Base-by-base conservation (phyloP, 345 rosid species). In the Durio zibethinus region DNA sequence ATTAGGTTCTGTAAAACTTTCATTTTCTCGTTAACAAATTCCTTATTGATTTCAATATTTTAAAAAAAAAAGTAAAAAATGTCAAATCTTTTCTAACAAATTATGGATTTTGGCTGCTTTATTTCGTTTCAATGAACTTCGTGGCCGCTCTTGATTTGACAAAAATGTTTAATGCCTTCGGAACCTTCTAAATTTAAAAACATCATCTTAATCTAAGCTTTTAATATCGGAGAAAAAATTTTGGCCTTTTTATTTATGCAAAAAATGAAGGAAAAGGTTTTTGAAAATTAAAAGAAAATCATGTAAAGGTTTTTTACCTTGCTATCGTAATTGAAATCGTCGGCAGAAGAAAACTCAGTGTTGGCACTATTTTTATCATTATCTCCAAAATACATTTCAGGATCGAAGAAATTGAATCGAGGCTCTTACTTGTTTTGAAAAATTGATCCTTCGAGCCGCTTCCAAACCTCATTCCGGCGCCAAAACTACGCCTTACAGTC, bases 51-150 rank as follows among this genome's bases (percentile, higher is more conserved):
- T 20, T 4, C 53, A 27, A 53, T 40, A 9, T 35, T 8, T 36
- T 36, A n/a, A 0, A n/a, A 21, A 54, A 10, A n/a, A 10, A n/a
- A 16, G 29, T 7, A n/a, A 60, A 7, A 7, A 10, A 56, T 12
- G n/a, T 4, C 62, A 38, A 84, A 91, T 94, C 94, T 91, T 91
- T 72, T 91, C 97, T 27, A 92, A 91, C 87, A 90, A 71, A 74
- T 90, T 91, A 84, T 91, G 97, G 47, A 91, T 85, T 60, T 91
- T 90, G 23, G 97, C 89, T 54, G 90, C 93, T 74, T 88, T 88
- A 86, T 83, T 88, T 64, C 94, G 74, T 85, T 90, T 91, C 33
- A 86, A 86, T 15, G 92, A 87, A 65, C 72, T 76, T 80, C 82
- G 82, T 9, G 86, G 77, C 56, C 67, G 85, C 23, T 14, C 81